These are phyloP conservation scores for Solanum paucissectum DNA, from an alignment of 257 asterid genomes.

Conservation along the genomic window DNA sequence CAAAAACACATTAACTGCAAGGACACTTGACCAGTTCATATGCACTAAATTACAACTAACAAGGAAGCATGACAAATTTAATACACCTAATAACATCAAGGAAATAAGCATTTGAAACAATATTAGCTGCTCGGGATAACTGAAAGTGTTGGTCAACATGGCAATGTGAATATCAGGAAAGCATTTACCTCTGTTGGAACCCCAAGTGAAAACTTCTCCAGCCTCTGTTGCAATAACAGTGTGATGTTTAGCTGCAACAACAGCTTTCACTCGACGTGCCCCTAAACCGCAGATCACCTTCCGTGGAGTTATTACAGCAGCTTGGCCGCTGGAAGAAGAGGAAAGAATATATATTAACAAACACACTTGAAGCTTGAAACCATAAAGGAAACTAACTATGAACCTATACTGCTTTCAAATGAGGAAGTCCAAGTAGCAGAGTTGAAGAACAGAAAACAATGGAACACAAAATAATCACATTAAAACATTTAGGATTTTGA, in stretches of 20 bases:
- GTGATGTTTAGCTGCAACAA: conserved; percentile 99
- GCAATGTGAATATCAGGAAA: not conserved
- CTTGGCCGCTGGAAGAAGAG: conserved; percentile 73
- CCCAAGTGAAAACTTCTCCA: conserved; percentile 98
- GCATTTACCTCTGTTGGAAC: conserved; percentile 86
- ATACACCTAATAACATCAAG: not conserved
- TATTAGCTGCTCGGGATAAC: not conserved
- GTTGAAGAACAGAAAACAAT: not conserved
- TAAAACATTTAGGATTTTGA: not conserved
- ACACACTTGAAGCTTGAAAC: not conserved
- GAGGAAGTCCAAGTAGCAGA: not conserved
- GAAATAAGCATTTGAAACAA: not conserved
- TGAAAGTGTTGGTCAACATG: not conserved
- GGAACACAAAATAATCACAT: not conserved
- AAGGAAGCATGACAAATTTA: not conserved
- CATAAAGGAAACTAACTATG: not conserved
- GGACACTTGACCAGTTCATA: not conserved
- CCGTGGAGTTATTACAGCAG: conserved; percentile 98
- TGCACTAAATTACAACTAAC: not conserved
- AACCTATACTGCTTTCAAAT: not conserved
- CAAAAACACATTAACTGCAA: conserved; percentile 3
- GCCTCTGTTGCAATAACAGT: conserved; percentile 87
- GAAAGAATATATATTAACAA: not conserved
- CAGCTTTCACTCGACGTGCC: conserved; percentile 73
- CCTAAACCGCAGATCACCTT: conserved; percentile 88